phyloP scores from a whole-genome alignment of 805 yeast species.

The Lipomyces orientalis region DNA sequence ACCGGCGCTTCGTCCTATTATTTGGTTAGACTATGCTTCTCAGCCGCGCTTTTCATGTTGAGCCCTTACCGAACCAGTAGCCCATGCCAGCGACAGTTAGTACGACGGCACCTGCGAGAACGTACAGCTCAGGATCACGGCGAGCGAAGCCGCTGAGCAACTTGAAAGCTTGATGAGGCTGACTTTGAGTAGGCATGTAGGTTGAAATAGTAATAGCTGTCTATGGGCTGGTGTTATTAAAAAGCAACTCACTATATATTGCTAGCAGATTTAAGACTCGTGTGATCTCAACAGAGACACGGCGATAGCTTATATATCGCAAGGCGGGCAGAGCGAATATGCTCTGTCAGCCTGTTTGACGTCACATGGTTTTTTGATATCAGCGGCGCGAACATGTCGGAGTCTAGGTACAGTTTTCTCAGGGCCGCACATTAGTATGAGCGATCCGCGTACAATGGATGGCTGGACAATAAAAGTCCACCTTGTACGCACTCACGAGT shows the following conservation, averaged over 20 bases:
- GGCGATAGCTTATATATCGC: not conserved
- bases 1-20: conserved; percentile 11
- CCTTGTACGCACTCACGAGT: not conserved
- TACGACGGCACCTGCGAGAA: conserved; percentile 22
- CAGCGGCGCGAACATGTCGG: not conserved
- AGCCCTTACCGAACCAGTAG: conserved; percentile 29
- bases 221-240: not conserved
- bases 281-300: not conserved
- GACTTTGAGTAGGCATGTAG: not conserved
- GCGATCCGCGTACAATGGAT: not conserved
- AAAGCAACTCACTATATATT: not conserved
- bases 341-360: not conserved
- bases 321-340: not conserved
- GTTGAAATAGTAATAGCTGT: not conserved
- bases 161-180: not conserved
- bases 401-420: not conserved
- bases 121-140: conserved; percentile 32
- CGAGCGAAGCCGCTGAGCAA: conserved; percentile 22
- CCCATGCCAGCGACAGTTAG: conserved; percentile 28
- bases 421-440: not conserved
- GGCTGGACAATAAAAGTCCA: not conserved
- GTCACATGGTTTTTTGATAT: not conserved
- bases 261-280: not conserved
- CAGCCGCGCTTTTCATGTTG: not conserved
- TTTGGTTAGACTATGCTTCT: not conserved